A percentile compares a stretch with the other conserved stretches of the same genome.
These are phyloP conservation scores for Taiozyma sp. DNA, from an alignment of 1,139 yeast species.

Conservation along the genomic window DNA sequence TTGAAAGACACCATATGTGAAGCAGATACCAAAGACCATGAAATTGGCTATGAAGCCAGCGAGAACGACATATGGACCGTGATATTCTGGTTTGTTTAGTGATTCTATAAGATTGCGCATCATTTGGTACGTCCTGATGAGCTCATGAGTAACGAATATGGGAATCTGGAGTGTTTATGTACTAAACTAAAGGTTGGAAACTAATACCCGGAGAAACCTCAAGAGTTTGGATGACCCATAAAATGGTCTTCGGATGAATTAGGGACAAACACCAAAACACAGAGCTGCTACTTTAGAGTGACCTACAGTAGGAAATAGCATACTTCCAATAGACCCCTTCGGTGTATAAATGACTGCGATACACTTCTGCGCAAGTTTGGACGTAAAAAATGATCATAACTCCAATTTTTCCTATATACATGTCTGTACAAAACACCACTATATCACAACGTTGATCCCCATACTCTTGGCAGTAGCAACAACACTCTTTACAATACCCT, in stretches of 20 bases:
- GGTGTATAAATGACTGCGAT: not conserved
- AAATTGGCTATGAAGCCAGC: constrained; percentile 33
- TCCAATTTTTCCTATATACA: not conserved
- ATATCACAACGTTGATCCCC: constrained; percentile 80
- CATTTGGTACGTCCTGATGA: not conserved
- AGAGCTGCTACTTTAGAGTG: not conserved
- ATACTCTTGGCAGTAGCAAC: constrained; percentile 83
- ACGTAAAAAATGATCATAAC: not conserved
- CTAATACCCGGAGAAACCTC: not conserved
- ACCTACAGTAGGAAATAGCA: too few species aligned
- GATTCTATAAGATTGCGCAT: not conserved
- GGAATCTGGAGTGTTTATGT: not conserved
- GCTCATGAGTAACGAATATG: not conserved
- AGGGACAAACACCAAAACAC: not conserved
- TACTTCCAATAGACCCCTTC: too few species aligned
- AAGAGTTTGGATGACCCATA: not conserved
- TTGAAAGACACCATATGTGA: constrained; percentile 34
- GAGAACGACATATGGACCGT: constrained; percentile 13
- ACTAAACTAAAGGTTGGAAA: too few species aligned
- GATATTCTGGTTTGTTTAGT: not conserved
- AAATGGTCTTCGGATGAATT: not conserved
- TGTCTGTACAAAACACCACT: constrained; percentile 4
- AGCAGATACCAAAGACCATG: constrained; percentile 32
- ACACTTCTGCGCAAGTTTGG: not conserved
- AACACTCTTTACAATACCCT: constrained; percentile 75